Percentiles rank a stretch among this genome's conserved stretches.
Conservation (phyloP, 108 stramenopile species). For the Pseudonitzschia multistriata region DNA sequence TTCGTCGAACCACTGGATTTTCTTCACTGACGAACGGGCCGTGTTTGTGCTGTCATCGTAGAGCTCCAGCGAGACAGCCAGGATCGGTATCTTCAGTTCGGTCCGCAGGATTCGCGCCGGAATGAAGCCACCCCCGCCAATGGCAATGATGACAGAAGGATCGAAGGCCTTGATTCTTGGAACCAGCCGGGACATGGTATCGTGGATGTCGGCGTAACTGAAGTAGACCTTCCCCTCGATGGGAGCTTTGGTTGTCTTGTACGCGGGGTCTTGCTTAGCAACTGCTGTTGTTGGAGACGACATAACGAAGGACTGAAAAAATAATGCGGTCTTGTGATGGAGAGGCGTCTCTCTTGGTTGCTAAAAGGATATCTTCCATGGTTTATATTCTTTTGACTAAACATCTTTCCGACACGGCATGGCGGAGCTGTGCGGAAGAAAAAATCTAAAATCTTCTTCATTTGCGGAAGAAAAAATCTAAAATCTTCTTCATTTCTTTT, state of each 20-base stretch:
- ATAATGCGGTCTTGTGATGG: too few relatives aligned
- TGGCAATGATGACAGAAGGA: slow-evolving; percentile 45
- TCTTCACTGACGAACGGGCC: slow-evolving; percentile 1
- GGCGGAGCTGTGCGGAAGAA: too few relatives aligned
- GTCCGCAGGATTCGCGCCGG: slow-evolving; percentile 50
- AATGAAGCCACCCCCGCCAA: slow-evolving; percentile 49
- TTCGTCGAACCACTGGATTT: slow-evolving; percentile 44
- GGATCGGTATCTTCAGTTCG: slow-evolving; percentile 36
- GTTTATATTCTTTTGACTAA: too few relatives aligned
- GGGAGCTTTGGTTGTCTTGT: background rate
- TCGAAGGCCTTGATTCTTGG: slow-evolving; percentile 30
- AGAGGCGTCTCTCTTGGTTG: too few relatives aligned
- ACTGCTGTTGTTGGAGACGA: background rate
- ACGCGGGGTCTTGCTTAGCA: slow-evolving; percentile 6
- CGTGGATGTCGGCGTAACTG: slow-evolving; percentile 41
- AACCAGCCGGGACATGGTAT: slow-evolving; percentile 25
- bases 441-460: too few relatives aligned
- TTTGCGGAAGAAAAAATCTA: too few relatives aligned
- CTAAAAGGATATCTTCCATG: too few relatives aligned
- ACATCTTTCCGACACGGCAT: too few relatives aligned
- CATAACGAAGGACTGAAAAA: too few relatives aligned
- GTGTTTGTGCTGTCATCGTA: slow-evolving; percentile 47
- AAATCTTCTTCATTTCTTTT: too few relatives aligned
- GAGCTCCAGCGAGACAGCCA: slow-evolving; percentile 43
- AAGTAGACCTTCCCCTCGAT: slow-evolving; percentile 48